These are phyloP conservation scores for Conoideocrella luteorostrata DNA, from an alignment of 2,329 filamentous ascomycete genomes.

Conservation along the genomic window DNA sequence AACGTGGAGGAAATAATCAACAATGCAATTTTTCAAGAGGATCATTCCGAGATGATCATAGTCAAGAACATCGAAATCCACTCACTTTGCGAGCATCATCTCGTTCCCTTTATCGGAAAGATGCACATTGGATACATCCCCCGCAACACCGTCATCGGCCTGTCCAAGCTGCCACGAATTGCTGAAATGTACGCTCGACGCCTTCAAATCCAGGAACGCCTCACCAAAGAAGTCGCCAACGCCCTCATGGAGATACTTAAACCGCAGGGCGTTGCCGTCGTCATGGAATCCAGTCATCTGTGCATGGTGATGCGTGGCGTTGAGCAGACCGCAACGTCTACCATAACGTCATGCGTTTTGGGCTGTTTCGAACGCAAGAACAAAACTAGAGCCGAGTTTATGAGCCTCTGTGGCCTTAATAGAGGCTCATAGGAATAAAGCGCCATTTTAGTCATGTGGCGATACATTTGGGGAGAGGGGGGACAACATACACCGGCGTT, in stretches of 20 bases:
- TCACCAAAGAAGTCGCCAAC: constrained; percentile 93
- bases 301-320: constrained; percentile 99
- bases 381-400: constrained; percentile 92
- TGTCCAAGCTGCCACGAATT: constrained; percentile 92
- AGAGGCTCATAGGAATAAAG: constrained; percentile 10
- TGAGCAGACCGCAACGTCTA: constrained; percentile 78
- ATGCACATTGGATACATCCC: constrained; percentile 99
- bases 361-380: constrained; percentile 88
- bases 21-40: constrained; percentile 89
- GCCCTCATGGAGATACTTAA: constrained; percentile 89
- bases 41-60: constrained; percentile 95
- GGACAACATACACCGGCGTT: no score
- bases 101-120: constrained; percentile 96
- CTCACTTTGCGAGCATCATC: constrained; percentile 91
- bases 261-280: constrained; percentile 90
- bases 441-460: no score
- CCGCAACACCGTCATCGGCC: constrained; percentile 80
- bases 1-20: constrained; percentile 91
- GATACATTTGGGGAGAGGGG: no score
- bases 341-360: constrained; percentile 96
- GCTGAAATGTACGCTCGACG: constrained; percentile 94
- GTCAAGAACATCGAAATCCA: constrained; percentile 97
- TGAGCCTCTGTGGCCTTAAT: constrained; percentile 69
- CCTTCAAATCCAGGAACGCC: constrained; percentile 90
- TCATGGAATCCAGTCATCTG: constrained; percentile 93